phyloP scores from a whole-genome alignment of 225 moss, liverwort and hornwort species.

The Pleurozium schreberi region DNA sequence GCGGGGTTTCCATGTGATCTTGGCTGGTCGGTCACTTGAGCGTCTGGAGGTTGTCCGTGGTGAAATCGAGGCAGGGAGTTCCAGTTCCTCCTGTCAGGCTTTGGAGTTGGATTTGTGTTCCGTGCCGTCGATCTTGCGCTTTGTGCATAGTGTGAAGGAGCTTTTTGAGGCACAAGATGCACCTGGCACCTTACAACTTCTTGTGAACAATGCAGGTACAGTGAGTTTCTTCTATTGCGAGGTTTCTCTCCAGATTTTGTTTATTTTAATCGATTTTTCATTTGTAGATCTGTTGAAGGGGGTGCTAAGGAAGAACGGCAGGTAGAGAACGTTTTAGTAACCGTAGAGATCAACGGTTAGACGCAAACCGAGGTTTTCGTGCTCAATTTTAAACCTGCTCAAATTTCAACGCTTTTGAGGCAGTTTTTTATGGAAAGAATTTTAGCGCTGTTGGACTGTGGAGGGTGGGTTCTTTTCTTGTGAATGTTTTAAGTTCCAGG shows the following conservation, averaged over 20 bases:
- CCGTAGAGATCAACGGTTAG: background rate
- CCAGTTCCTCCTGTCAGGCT: constrained; percentile 46
- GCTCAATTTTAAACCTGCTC: background rate
- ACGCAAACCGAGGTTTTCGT: background rate
- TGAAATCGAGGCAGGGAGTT: constrained; percentile 24
- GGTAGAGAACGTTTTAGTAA: background rate
- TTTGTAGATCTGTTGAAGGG: too few species aligned
- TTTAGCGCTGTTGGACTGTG: background rate
- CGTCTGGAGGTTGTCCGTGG: constrained; percentile 29
- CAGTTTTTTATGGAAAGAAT: background rate
- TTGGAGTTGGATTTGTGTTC: constrained; percentile 61
- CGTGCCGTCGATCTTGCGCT: constrained; percentile 45
- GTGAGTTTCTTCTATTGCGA: background rate
- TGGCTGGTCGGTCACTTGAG: constrained; percentile 59
- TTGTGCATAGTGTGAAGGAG: constrained; percentile 31
- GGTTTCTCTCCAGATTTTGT: background rate
- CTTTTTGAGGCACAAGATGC: constrained; percentile 32
- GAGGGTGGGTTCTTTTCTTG: background rate
- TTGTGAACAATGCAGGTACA: constrained; percentile 75
- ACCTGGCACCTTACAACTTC: constrained; percentile 50
- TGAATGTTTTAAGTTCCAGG: background rate
- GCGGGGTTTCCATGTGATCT: constrained; percentile 62
- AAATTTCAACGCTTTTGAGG: background rate
- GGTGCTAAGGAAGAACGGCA: background rate
- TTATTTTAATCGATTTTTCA: background rate